Evolutionary conservation across 768 basidiomycete genomes (phyloP), one percentile per base, ranked within the genome.

Genomic region (Trametopsis cervina): DNA sequence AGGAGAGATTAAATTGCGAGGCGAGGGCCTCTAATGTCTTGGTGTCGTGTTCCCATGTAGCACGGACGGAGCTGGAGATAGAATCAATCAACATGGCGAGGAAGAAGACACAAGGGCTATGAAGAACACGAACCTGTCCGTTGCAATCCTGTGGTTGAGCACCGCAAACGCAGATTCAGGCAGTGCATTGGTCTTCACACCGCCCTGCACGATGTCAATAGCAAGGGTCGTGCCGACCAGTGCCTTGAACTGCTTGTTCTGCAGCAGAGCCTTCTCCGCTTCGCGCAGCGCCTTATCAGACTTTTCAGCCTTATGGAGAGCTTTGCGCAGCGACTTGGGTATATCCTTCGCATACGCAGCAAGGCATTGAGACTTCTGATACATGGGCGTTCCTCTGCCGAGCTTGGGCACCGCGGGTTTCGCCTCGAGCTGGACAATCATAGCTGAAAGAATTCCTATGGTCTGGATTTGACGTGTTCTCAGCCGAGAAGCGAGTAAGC

Each of bases 381-480:
- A 72, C 46, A 62, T 51, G 4, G 67, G 61, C 17, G 62, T 61
- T 20, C 44, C 60, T 10, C 68, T 66, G 11, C 51, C 52, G 4
- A 65, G 63, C 22, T 70, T 56, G 1, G 59, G 46, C 26, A 56
- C 53, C 24, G 67, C 60, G 9, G 77, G 75, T 60, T 76, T 57
- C 4, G 64, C 61, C 62, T 81, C 80, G 40, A 75, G 58, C 26
- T 69, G 66, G 1, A 69, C 67, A 41, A 81, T 61, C n/a, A 78
- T 54, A 6, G 65, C 48, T 2, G 78, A 64, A 44, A 80, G 70
- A 52, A 78, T 71, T 26, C 78, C 78, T 52, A 82, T 77, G n/a
- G 56, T 57, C 72, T 74, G 50, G 20, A 42, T 13, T 2, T n/a
- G n/a, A n/a, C n/a, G n/a, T n/a, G n/a, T n/a, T n/a, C n/a, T n/a